phyloP scores from a whole-genome alignment of 2,329 filamentous ascomycete species.

The Alternaria consortialis region DNA sequence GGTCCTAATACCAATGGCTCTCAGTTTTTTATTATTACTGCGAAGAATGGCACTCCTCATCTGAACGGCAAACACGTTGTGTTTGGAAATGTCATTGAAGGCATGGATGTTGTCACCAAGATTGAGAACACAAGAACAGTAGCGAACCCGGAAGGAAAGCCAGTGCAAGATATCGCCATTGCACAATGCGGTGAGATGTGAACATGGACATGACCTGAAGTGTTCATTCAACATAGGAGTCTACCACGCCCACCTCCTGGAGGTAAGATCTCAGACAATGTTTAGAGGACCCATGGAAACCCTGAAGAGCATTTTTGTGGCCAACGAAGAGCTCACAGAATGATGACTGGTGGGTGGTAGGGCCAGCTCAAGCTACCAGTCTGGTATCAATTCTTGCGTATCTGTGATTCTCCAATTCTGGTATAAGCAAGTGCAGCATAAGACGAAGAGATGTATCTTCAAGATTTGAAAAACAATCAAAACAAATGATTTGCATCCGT shows the following conservation, averaged over 20 bases:
- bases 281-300: background rate
- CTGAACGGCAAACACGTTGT: slow-evolving; percentile 94
- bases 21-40: slow-evolving; percentile 97
- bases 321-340: background rate
- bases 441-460: background rate
- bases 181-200: slow-evolving; percentile 94
- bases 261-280: background rate
- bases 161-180: slow-evolving; percentile 84
- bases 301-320: background rate
- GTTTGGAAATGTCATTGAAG: slow-evolving; percentile 88
- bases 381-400: background rate
- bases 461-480: background rate
- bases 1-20: slow-evolving; percentile 92
- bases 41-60: slow-evolving; percentile 75
- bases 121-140: slow-evolving; percentile 84
- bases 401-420: background rate
- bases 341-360: background rate
- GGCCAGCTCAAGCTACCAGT: background rate
- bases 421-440: background rate
- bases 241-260: background rate
- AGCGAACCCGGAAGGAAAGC: slow-evolving; percentile 74
- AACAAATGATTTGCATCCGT: background rate
- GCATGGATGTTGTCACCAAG: slow-evolving; percentile 90
- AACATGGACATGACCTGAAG: slow-evolving; percentile 8
- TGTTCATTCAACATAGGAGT: background rate